Evolutionary conservation across 257 asterid genomes (phyloP), one percentile per base, ranked within the genome.

Genomic region (Solanum etuberosum): DNA sequence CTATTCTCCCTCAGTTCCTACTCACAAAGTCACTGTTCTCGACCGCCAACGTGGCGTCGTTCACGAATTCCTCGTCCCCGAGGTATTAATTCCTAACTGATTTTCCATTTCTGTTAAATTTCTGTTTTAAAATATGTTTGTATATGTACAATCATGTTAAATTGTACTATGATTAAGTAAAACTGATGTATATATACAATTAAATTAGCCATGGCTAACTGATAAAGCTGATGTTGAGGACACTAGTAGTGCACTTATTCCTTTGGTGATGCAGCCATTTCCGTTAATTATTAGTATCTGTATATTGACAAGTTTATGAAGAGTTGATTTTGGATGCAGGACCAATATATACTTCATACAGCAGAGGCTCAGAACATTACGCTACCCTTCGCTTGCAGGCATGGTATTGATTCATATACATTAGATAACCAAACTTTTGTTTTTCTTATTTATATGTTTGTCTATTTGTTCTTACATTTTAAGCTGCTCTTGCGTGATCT

Each of bases 381-480:
- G 65, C 97, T 96, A 51, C 99, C 98, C 18, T 96, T 96, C 87
- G 97, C 99, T 87, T 96, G 99, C 95, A 94, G 99, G 92, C 98
- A 94, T 85, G 99, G 99, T 96, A 95, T 85, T 91, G 91, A 87
- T 92, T 85, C 94, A 87, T 27, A 43, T 4, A 5, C 84, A 42
- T 25, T 43, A 42, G 2, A 8, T 80, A 46, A 9, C 40, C 5
- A 46, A 43, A 15, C 10, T 5, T 78, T 43, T 1, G 5, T 7
- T 16, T 16, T 16, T 5, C 40, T 27, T 8, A 5, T 46, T 80
- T 27, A 46, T 15, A 16, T 29, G 40, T 43, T 80, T 27, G 40
- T 27, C 65, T 80, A 9, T 80, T 27, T 80, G n/a, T 27, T 80
- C 85, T 46, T 43, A 8, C 63, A 78, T 15, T 42, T 78, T 78